These are phyloP conservation scores for Lasiodiplodia gonubiensis DNA, from an alignment of 2,329 filamentous ascomycete species.

Conservation along the genomic window DNA sequence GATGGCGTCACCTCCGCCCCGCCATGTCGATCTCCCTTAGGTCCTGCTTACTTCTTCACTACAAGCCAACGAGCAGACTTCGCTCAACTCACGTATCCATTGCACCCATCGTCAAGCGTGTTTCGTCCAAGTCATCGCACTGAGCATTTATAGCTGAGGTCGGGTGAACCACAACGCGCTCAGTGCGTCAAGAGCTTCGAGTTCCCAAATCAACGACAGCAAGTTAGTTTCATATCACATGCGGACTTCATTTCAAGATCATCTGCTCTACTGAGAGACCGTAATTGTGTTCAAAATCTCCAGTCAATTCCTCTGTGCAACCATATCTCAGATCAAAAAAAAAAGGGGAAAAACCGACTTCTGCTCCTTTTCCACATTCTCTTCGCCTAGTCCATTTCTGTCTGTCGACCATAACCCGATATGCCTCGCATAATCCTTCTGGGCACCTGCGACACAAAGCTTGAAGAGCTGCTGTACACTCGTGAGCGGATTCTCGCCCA, in stretches of 20 bases:
- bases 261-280: not conserved
- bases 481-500: slow-evolving; percentile 52
- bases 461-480: slow-evolving; percentile 63
- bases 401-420: not conserved
- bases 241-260: not conserved
- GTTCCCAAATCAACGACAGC: not conserved
- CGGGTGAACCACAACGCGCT: too few species aligned
- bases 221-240: not conserved
- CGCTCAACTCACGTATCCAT: not conserved
- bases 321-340: too few species aligned
- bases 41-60: slow-evolving; percentile 1
- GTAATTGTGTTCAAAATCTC: not conserved
- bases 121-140: not conserved
- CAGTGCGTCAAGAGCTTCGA: not conserved
- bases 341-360: too few species aligned
- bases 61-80: not conserved
- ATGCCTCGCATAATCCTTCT: slow-evolving; percentile 57
- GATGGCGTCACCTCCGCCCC: slow-evolving; percentile 22
- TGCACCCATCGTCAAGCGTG: not conserved
- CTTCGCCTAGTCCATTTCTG: not conserved
- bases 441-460: slow-evolving; percentile 70
- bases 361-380: too few species aligned
- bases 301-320: not conserved
- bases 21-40: slow-evolving; percentile 25
- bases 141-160: too few species aligned